These are phyloP conservation scores for Elasticomyces elasticus DNA, from an alignment of 495 filamentous ascomycete genomes.

Conservation along the genomic window DNA sequence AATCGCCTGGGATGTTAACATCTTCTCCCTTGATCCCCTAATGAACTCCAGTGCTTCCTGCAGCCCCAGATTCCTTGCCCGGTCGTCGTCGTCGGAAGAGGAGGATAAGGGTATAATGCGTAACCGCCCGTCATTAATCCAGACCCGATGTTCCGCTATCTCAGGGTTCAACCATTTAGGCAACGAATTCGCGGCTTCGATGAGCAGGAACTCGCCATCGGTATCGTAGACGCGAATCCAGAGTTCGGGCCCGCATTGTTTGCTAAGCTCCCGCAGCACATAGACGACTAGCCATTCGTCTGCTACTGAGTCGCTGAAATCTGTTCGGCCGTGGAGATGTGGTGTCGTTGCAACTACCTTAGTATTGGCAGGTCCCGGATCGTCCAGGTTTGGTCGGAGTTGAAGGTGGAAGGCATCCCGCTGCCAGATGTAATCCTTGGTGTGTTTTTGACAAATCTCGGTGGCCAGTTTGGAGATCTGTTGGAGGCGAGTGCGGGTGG, in stretches of 20 bases:
- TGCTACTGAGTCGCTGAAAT: slow-evolving; percentile 87
- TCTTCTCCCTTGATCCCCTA: slow-evolving; percentile 37
- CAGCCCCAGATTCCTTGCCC: slow-evolving; percentile 42
- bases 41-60: slow-evolving; percentile 52
- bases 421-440: slow-evolving; percentile 93
- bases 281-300: slow-evolving; percentile 97
- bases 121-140: slow-evolving; percentile 56
- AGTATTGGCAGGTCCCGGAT: background rate
- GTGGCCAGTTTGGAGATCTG: slow-evolving; percentile 58
- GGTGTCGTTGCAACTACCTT: background rate
- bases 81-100: slow-evolving; percentile 31
- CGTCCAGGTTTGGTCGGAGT: slow-evolving; percentile 24
- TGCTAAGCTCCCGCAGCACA: slow-evolving; percentile 72
- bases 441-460: slow-evolving; percentile 48
- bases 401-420: slow-evolving; percentile 62
- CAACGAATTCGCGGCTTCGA: slow-evolving; percentile 82
- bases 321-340: slow-evolving; percentile 26
- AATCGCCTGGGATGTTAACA: slow-evolving; percentile 57
- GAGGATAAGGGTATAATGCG: slow-evolving; percentile 70
- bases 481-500: slow-evolving; percentile 52
- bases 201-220: slow-evolving; percentile 89
- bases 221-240: slow-evolving; percentile 78
- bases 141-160: slow-evolving; percentile 67
- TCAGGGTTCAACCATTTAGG: slow-evolving; percentile 91
- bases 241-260: slow-evolving; percentile 55